These are phyloP conservation scores for Suillus sp. DNA, from an alignment of 768 basidiomycete species.

Conservation along the genomic window DNA sequence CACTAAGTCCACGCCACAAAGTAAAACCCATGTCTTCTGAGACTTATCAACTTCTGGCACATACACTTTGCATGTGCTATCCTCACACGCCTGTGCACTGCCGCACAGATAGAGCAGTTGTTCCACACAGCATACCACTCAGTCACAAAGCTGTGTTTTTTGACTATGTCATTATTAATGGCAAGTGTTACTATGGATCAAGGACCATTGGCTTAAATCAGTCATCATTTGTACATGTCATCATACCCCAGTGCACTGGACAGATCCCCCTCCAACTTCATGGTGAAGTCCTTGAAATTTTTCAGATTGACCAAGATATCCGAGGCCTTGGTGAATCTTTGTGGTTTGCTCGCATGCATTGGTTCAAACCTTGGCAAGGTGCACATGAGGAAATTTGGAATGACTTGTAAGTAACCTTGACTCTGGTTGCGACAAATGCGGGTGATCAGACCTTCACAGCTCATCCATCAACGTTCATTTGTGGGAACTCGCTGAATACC, in stretches of 20 bases:
- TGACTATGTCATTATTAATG: conserved; percentile 2
- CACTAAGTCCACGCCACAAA: neutral
- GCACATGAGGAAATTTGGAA: conserved; percentile 5
- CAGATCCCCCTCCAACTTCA: neutral
- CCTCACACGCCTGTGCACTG: conserved; percentile 5
- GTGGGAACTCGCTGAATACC: conserved; percentile 11
- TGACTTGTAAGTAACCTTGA: conserved; percentile 7
- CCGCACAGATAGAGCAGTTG: neutral
- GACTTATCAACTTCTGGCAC: neutral
- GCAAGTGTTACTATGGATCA: conserved; percentile 6
- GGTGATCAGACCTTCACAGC: too few species aligned
- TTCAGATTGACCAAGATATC: conserved; percentile 7
- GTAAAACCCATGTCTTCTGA: neutral
- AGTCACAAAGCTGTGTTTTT: too few species aligned
- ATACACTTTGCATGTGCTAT: neutral
- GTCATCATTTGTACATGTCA: conserved; percentile 8
- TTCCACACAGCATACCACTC: too few species aligned
- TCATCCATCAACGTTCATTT: too few species aligned
- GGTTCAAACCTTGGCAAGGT: conserved; percentile 6
- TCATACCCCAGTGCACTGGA: too few species aligned
- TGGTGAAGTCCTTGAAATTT: conserved; percentile 12
- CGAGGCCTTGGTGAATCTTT: neutral
- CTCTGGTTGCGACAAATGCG: too few species aligned
- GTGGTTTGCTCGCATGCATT: conserved; percentile 9
- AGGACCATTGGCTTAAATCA: neutral